phyloP scores from a whole-genome alignment of 495 filamentous ascomycete genomes.

The Aspergillus bridgeri region DNA sequence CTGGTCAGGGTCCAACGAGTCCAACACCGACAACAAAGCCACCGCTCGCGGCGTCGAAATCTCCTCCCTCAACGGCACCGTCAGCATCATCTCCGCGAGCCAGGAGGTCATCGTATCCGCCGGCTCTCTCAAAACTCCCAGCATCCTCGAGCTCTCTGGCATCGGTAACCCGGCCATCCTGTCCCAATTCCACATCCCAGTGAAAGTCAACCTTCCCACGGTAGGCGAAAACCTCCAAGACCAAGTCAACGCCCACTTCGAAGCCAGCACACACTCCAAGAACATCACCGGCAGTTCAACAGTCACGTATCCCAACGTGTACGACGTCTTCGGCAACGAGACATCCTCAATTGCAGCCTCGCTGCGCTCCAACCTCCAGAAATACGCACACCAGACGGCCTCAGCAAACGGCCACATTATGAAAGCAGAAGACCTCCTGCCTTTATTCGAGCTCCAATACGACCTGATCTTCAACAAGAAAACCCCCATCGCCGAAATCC shows the following conservation, averaged over 20 bases:
- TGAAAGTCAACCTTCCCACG: slow-evolving; percentile 32
- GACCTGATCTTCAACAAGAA: slow-evolving; percentile 37
- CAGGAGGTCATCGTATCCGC: slow-evolving; percentile 58
- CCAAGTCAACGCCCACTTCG: slow-evolving; percentile 25
- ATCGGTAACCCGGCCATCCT: slow-evolving; percentile 44
- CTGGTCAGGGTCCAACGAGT: slow-evolving; percentile 14
- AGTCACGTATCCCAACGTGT: slow-evolving; percentile 12
- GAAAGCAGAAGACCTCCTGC: slow-evolving; percentile 23
- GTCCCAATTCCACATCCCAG: slow-evolving; percentile 26
- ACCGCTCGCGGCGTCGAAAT: slow-evolving; percentile 16
- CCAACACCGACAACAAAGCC: background rate
- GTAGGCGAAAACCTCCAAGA: slow-evolving; percentile 53
- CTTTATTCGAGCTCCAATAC: slow-evolving; percentile 36
- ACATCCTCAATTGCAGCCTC: slow-evolving; percentile 21
- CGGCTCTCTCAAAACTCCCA: slow-evolving; percentile 54
- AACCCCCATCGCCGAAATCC: slow-evolving; percentile 41
- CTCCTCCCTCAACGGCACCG: slow-evolving; percentile 8
- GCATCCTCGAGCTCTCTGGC: slow-evolving; percentile 60
- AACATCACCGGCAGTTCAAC: slow-evolving; percentile 11
- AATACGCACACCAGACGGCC: slow-evolving; percentile 28
- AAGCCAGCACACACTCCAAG: background rate
- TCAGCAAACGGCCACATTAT: slow-evolving; percentile 24
- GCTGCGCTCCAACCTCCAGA: slow-evolving; percentile 15
- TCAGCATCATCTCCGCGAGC: slow-evolving; percentile 38
- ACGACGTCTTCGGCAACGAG: slow-evolving; percentile 31